Conservation (phyloP, 208 protist genomes). For the Acanthamoeba sp. region DNA sequence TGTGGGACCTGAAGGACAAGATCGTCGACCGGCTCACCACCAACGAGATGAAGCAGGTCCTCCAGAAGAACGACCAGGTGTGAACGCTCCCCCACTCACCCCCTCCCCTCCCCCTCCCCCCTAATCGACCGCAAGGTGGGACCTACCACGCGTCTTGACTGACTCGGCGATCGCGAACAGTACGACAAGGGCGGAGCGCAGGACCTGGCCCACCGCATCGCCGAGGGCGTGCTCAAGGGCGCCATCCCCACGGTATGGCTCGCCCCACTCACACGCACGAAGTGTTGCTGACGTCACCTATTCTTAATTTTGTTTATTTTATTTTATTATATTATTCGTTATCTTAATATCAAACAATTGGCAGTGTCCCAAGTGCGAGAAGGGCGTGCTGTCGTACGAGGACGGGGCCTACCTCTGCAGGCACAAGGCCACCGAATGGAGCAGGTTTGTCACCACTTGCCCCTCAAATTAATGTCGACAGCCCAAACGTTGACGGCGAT, state of each 20-base stretch:
- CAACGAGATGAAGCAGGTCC: constrained; percentile 60
- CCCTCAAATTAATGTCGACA: too few relatives aligned
- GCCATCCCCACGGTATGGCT: constrained; percentile 59
- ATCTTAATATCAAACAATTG: not conserved
- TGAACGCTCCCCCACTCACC: too few relatives aligned
- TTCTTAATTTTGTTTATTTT: not conserved
- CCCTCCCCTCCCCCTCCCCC: too few relatives aligned
- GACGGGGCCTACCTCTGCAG: constrained; percentile 20
- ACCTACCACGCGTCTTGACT: too few relatives aligned
- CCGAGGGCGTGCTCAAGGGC: constrained; percentile 57
- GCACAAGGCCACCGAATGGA: constrained; percentile 59
- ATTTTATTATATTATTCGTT: not conserved
- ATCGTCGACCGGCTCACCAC: constrained; percentile 32
- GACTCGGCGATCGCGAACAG: not conserved
- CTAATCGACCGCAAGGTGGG: too few relatives aligned
- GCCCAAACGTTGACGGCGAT: not conserved
- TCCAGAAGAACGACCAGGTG: constrained; percentile 62
- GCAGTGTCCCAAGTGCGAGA: constrained; percentile 63
- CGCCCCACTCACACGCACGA: too few relatives aligned
- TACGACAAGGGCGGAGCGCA: constrained; percentile 44
- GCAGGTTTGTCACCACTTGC: not conserved
- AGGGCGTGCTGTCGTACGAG: constrained; percentile 63
- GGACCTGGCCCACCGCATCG: constrained; percentile 57
- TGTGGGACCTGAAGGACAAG: constrained; percentile 58
- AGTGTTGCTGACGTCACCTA: too few relatives aligned